These are phyloP conservation scores for Sodiomyces alkalinus DNA, from an alignment of 2,329 filamentous ascomycete species.

Conservation along the genomic window DNA sequence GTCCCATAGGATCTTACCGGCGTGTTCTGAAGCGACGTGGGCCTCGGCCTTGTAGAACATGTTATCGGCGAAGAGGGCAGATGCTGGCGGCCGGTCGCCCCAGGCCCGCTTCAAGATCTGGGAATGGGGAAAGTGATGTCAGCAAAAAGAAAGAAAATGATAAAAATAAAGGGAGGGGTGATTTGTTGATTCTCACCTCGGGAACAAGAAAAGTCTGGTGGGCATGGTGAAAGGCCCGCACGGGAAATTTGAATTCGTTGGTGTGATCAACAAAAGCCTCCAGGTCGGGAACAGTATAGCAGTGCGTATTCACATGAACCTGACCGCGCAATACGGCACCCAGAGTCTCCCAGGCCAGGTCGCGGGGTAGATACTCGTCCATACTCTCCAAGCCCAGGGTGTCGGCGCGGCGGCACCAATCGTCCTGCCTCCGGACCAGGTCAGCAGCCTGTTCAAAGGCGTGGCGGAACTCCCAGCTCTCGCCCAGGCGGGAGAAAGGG, in stretches of 20 bases:
- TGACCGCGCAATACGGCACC: conserved; percentile 49
- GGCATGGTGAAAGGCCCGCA: conserved; percentile 56
- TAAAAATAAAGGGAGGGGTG: conserved; percentile 4
- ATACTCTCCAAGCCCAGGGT: conserved; percentile 32
- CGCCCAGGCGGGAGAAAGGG: conserved; percentile 47
- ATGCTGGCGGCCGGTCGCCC: conserved; percentile 36
- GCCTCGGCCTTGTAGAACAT: conserved; percentile 60
- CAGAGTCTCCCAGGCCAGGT: conserved; percentile 48
- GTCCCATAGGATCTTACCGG: conserved; percentile 51
- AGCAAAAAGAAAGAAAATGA: neutral
- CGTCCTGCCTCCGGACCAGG: conserved; percentile 45
- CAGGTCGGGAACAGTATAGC: conserved; percentile 54
- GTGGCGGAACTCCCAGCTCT: conserved; percentile 54
- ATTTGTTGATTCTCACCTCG: too few relatives aligned
- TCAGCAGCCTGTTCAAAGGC: conserved; percentile 48
- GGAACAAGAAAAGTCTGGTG: conserved; percentile 52
- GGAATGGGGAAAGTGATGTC: conserved; percentile 1
- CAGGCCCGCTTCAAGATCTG: conserved; percentile 40
- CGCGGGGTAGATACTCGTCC: conserved; percentile 42
- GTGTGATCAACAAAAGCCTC: conserved; percentile 56
- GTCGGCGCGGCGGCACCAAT: conserved; percentile 49
- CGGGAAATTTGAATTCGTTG: conserved; percentile 54
- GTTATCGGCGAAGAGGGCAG: conserved; percentile 54
- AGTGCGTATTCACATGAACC: conserved; percentile 56
- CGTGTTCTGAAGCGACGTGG: conserved; percentile 48